Percentiles rank a stretch among this genome's conserved stretches.
These are phyloP conservation scores for Helichrysum umbraculigerum DNA, from an alignment of 129 eudicot genomes.

Conservation along the genomic window DNA sequence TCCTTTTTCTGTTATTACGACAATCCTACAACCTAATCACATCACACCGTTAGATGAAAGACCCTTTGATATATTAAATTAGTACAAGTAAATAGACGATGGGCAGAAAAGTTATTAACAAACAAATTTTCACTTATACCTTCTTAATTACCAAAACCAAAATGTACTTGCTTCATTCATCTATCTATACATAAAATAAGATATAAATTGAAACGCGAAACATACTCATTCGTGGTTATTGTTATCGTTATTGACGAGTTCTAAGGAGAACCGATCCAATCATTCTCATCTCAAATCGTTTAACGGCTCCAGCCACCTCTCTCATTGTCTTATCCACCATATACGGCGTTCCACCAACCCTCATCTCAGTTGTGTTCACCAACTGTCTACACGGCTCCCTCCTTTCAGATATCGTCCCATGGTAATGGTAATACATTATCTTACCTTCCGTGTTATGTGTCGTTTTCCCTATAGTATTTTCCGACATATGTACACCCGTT, in stretches of 20 bases:
- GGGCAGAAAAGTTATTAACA: constrained; percentile 8
- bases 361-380: constrained; percentile 39
- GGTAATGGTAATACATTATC: constrained; percentile 84
- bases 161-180: constrained; percentile 7
- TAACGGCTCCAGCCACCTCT: constrained; percentile 46
- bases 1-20: no score
- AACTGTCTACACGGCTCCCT: constrained; percentile 73
- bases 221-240: background rate
- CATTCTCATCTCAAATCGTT: constrained; percentile 55
- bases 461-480: constrained; percentile 59
- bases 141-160: constrained; percentile 24
- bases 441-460: constrained; percentile 62
- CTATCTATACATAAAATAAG: constrained; percentile 37
- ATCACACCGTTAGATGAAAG: no score
- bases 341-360: constrained; percentile 40
- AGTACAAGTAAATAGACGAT: background rate
- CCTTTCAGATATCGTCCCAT: constrained; percentile 62
- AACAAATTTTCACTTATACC: constrained; percentile 21
- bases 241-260: constrained; percentile 47
- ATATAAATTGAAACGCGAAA: background rate
- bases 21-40: no score
- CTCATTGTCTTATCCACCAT: constrained; percentile 53
- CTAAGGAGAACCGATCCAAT: constrained; percentile 42
- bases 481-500: constrained; percentile 88
- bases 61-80: background rate